Evolutionary conservation across 495 filamentous ascomycete species (phyloP).

Genomic region (Corynascus novoguineensis): DNA sequence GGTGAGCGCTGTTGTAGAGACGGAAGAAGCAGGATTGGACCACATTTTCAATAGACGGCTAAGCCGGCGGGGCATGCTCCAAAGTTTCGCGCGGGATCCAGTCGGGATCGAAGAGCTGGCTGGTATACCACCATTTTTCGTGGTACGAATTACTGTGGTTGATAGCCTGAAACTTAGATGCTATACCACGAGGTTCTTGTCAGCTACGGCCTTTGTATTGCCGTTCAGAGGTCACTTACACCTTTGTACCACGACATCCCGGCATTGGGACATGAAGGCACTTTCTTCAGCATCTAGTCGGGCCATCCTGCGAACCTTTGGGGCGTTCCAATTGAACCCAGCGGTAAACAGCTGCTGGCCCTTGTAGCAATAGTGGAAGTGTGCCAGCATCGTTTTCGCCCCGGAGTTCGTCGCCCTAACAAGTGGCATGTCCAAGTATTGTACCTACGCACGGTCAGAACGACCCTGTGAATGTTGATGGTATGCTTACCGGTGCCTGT

Average conservation of each 20-base stretch:
- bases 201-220: not conserved
- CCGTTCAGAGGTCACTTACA: constrained; percentile 13
- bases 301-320: constrained; percentile 31
- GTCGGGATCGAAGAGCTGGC: constrained; percentile 36
- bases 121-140: constrained; percentile 34
- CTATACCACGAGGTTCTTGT: constrained; percentile 9
- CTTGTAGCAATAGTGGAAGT: constrained; percentile 41
- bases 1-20: constrained; percentile 1
- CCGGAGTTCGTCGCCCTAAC: constrained; percentile 38
- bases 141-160: constrained; percentile 32
- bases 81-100: constrained; percentile 35
- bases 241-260: constrained; percentile 25
- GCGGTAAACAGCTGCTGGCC: constrained; percentile 32
- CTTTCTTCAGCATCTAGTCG: constrained; percentile 32
- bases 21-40: constrained; percentile 19
- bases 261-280: constrained; percentile 31
- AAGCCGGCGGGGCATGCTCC: constrained; percentile 29
- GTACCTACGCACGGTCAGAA: constrained; percentile 22
- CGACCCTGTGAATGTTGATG: not conserved
- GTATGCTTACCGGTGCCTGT: constrained; percentile 19
- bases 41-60: constrained; percentile 19
- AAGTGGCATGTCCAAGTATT: constrained; percentile 37
- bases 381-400: constrained; percentile 39
- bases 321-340: constrained; percentile 32
- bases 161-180: constrained; percentile 22